Evolutionary conservation across 164 flowering plant species (phyloP).

Genomic region (Liriodendron chinense): DNA sequence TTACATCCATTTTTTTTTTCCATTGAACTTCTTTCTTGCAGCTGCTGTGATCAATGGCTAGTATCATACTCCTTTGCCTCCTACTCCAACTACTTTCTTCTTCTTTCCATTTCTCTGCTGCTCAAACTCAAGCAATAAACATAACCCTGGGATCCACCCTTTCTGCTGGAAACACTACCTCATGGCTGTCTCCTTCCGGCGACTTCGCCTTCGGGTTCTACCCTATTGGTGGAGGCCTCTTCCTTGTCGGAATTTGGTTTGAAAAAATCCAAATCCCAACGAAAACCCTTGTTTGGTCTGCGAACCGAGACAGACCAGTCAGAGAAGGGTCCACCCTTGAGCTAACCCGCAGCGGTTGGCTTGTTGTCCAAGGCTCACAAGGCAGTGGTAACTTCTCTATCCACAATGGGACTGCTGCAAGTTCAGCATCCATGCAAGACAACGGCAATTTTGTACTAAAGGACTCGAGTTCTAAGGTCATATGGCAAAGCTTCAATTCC

Average conservation of each 20-base stretch:
- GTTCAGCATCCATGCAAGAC: slow-evolving; percentile 21
- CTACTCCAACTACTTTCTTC: background rate
- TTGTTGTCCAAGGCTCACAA: slow-evolving; percentile 8
- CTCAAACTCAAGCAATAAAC: background rate
- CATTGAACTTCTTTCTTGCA: too few relatives aligned
- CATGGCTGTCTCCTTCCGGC: slow-evolving; percentile 29
- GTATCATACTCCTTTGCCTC: background rate
- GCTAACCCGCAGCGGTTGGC: slow-evolving; percentile 15
- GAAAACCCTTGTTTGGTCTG: slow-evolving; percentile 31
- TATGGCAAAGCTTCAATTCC: slow-evolving; percentile 28
- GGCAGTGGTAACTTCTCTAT: background rate
- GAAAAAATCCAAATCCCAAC: slow-evolving; percentile 22
- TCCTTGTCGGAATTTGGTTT: slow-evolving; percentile 33
- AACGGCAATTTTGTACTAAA: slow-evolving; percentile 29
- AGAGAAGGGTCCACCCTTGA: slow-evolving; percentile 13
- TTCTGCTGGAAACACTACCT: slow-evolving; percentile 5
- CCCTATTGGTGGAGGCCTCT: slow-evolving; percentile 2
- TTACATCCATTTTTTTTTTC: too few relatives aligned
- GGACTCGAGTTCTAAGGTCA: slow-evolving; percentile 1
- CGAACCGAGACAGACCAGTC: slow-evolving; percentile 24
- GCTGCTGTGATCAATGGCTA: background rate
- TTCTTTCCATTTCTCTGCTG: background rate
- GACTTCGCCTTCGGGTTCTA: slow-evolving; percentile 38
- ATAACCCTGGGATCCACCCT: slow-evolving; percentile 15
- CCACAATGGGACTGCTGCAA: background rate